These are phyloP conservation scores for Leccinum ochraceum DNA, from an alignment of 768 basidiomycete genomes.

Conservation along the genomic window DNA sequence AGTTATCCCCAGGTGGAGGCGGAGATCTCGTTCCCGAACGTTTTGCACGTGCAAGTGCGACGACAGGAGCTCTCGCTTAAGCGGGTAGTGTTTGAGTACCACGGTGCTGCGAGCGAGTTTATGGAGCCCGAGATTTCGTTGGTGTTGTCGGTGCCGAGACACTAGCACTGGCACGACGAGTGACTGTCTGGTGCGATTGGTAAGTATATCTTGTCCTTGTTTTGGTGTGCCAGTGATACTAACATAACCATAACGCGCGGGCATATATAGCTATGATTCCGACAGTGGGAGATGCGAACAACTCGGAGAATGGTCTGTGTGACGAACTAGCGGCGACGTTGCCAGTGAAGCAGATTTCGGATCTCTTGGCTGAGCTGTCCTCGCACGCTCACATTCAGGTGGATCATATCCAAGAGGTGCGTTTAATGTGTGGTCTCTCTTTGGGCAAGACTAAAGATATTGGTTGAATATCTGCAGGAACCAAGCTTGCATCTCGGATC, in stretches of 20 bases:
- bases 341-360: constrained; percentile 54
- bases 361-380: constrained; percentile 68
- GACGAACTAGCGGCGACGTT: constrained; percentile 60
- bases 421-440: constrained; percentile 8
- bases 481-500: constrained; percentile 47
- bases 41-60: constrained; percentile 53
- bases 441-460: neutral
- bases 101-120: constrained; percentile 72
- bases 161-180: constrained; percentile 43
- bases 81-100: constrained; percentile 63
- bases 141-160: constrained; percentile 55
- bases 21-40: constrained; percentile 57
- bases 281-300: constrained; percentile 69
- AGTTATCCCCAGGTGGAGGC: constrained; percentile 60
- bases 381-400: constrained; percentile 70
- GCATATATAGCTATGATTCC: constrained; percentile 62
- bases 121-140: constrained; percentile 79
- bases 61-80: constrained; percentile 58
- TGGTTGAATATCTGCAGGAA: constrained; percentile 36
- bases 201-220: constrained; percentile 29
- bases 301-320: constrained; percentile 53
- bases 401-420: constrained; percentile 70
- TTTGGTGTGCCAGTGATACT: neutral
- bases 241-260: too few species aligned
- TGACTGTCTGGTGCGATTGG: constrained; percentile 57